A percentile compares a stretch with the other conserved stretches of the same genome.
These are phyloP conservation scores for Dimocarpus longan DNA, from an alignment of 345 rosid genomes.

Conservation along the genomic window DNA sequence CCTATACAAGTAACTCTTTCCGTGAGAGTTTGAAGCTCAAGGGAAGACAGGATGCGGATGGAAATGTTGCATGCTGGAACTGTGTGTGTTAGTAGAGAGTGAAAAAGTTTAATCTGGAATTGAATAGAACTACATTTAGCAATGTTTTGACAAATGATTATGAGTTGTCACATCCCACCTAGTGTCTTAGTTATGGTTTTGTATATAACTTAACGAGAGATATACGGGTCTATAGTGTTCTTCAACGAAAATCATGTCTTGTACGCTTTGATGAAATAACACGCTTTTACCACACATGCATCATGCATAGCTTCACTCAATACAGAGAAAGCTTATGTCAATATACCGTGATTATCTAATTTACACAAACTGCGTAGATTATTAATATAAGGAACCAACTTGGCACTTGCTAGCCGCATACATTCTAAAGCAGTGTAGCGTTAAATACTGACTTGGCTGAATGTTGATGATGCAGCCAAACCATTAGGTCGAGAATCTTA, in stretches of 20 bases:
- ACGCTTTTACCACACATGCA: no score
- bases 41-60: background rate
- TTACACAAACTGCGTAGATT: no score
- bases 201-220: no score
- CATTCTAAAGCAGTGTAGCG: background rate
- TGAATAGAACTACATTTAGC: background rate
- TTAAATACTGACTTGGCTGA: background rate
- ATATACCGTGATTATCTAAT: background rate
- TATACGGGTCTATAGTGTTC: no score
- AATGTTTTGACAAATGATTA: background rate
- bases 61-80: background rate
- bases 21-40: background rate
- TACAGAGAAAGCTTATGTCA: no score
- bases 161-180: background rate
- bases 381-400: background rate
- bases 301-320: no score
- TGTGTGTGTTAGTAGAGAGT: background rate
- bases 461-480: background rate
- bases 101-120: background rate
- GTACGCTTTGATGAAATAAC: no score
- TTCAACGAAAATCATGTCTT: no score
- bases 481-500: no score
- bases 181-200: no score
- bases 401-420: background rate
- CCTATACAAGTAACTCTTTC: background rate